A percentile compares a stretch with the other conserved stretches of the same genome.
Conservation (phyloP, 257 asterid species). For the Capsicum pubescens region DNA sequence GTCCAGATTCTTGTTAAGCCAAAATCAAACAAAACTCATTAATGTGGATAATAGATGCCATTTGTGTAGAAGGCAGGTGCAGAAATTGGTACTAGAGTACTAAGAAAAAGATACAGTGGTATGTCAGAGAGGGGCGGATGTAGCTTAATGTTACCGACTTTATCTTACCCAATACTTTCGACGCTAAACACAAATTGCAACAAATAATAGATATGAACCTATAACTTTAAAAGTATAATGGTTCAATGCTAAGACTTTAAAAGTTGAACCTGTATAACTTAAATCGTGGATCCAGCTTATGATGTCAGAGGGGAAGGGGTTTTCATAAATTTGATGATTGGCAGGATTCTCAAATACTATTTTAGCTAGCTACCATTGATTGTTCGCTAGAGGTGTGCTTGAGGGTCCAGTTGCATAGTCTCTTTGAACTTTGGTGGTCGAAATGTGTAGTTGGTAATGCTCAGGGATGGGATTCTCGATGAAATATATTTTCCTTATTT, state of each 20-base stretch:
- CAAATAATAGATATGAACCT: no score
- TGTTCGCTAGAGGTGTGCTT: neutral
- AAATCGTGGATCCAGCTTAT: no score
- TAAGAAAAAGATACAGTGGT: neutral
- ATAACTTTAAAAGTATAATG: no score
- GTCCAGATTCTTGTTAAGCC: neutral
- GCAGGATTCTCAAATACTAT: neutral
- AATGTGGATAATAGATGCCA: neutral
- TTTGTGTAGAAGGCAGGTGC: neutral
- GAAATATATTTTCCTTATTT: slow-evolving; percentile 1
- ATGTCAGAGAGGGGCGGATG: neutral
- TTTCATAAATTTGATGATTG: neutral
- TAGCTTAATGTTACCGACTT: no score
- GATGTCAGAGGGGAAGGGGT: neutral
- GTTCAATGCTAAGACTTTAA: no score
- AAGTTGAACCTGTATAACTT: no score
- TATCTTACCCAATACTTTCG: no score
- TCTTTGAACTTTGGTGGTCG: neutral
- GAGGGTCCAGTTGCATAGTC: slow-evolving; percentile 6
- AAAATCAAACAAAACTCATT: neutral
- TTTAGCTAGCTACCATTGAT: neutral
- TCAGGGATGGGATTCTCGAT: neutral
- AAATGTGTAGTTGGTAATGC: neutral
- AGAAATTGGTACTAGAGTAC: neutral
- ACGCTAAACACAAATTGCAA: no score